Base-by-base conservation (phyloP, 495 filamentous ascomycete species). In the Evansstolkia leycettana region DNA sequence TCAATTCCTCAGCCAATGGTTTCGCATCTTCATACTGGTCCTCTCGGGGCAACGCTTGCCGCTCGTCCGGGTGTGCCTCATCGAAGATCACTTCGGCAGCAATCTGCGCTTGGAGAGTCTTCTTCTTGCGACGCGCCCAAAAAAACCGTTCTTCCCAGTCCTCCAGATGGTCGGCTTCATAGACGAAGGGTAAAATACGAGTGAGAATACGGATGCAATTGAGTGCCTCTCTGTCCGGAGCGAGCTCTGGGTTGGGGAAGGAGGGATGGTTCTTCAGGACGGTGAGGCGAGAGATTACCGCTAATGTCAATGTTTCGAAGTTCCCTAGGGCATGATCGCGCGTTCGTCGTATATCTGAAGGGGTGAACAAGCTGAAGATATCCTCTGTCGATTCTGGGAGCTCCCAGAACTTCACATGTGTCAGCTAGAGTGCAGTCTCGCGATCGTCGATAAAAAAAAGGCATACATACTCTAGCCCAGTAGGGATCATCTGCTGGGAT, bases 381-480 rank as follows among this genome's bases (percentile, higher is more conserved):
- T 99, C 90, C 42, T 96, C 90, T 24, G 84, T 73, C 10, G 86
- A 87, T 59, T 96, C 92, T 42, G 92, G 90, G 15, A 99, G 80
- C 60, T 95, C 84, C 86, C 89, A 95, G 64, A 95, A 99, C 87
- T 94, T 47, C 8, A 31, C 26, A 1, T 19, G 17, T n/a, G 39
- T 37, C 24, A 37, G 34, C 51, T 18, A 55, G 36, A 31, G 18
- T 25, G 31, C 31, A 17, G 10, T 18, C 24, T 9, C 17, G 24
- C 28, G 34, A 31, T 26, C 27, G 26, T 12, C 9, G 15, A 34
- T 17, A n/a, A 40, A 24, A 27, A 5, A 31, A 7, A 13, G 10
- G 26, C 31, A 34, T 25, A 47, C 55, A 33, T 58, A 92, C 86
- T 47, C 85, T 83, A 36, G 84, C 73, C 90, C 90, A 99, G 65